Percentiles rank a stretch among this genome's conserved stretches.
These are phyloP conservation scores for Lolium perenne DNA, from an alignment of 176 grass and related monocot genomes.

Conservation along the genomic window DNA sequence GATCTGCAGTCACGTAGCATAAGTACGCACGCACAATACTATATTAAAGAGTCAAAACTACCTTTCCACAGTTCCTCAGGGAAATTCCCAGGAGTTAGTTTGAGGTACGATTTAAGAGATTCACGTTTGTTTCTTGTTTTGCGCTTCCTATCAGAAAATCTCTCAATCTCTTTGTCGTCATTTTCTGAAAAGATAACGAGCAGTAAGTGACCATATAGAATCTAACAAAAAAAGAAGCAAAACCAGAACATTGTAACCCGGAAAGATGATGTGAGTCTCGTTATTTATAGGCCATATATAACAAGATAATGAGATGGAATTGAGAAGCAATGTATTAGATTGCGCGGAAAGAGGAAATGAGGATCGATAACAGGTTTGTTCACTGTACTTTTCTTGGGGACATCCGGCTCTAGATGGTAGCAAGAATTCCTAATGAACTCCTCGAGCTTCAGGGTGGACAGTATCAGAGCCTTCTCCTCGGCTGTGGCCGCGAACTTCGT, in stretches of 20 bases:
- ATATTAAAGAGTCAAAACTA: conserved; percentile 26
- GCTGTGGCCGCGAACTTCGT: neutral
- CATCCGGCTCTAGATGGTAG: conserved; percentile 55
- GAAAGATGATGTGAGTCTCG: neutral
- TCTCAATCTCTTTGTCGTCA: conserved; percentile 59
- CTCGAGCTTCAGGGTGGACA: conserved; percentile 31
- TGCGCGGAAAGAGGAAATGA: neutral
- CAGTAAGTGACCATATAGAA: neutral
- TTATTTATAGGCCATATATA: neutral
- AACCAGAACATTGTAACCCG: neutral
- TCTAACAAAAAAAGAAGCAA: neutral
- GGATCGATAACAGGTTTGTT: neutral
- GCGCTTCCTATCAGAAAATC: conserved; percentile 58
- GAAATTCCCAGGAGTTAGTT: conserved; percentile 59
- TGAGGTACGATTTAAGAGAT: conserved; percentile 63
- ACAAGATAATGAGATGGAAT: too few relatives aligned
- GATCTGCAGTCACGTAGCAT: conserved; percentile 18
- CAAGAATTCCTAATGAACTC: conserved; percentile 64
- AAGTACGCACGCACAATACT: neutral
- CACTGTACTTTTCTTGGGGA: conserved; percentile 54
- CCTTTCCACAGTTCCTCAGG: conserved; percentile 68
- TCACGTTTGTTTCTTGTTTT: conserved; percentile 53
- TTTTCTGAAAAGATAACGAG: conserved; percentile 49
- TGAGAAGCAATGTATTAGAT: too few relatives aligned
- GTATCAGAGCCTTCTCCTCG: conserved; percentile 37